Evolutionary conservation across 352 stramenopile genomes (phyloP), one percentile per base, ranked within the genome.

Genomic region (Pythium angustatum): DNA sequence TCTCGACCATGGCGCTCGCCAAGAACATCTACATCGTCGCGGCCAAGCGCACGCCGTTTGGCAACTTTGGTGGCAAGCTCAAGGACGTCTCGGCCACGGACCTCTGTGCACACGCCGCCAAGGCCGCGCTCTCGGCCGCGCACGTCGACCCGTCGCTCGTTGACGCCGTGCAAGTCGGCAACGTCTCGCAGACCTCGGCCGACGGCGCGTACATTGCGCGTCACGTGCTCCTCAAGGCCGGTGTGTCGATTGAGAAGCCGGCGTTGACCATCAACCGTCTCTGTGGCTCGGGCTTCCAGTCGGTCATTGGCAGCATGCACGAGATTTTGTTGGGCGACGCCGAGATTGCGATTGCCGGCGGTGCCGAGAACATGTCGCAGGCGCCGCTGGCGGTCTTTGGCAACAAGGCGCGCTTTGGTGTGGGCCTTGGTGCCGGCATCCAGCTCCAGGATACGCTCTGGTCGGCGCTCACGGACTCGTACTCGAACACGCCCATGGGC

Each of bases 251-350:
- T 50, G 71, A 96, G 12, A 91, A 87, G 41, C 96, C 97, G 1
- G 94, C 93, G 24, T 78, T 99, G 11, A 99, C 97, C 22, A 88
- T 99, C 57, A 99, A 99, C 84, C 94, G 97, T 26, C 78, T 99
- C 26, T 99, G 97, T 66, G 97, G 97, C 56, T 97, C 79, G 36
- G 97, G 97, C 50, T 99, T 99, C 78, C 95, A 99, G 82, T 97
- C 94, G 10, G 88, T 99, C 43, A 80, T 98, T 44, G 83, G 96
- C 61, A 92, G 91, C 27, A 78, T 96, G 33, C 93, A 98, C 31
- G 88, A 93, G 54, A 98, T 98, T 59, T 67, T 91, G 63, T 71
- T 98, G 31, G 91, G 91, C 11, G 90, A 98, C 34, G 88, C 93
- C 6, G 77, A 91, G 36, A 90, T 98, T 62, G 78, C 88, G 40